phyloP scores from a whole-genome alignment of 768 basidiomycete genomes.

The Naematelia aurantialba region DNA sequence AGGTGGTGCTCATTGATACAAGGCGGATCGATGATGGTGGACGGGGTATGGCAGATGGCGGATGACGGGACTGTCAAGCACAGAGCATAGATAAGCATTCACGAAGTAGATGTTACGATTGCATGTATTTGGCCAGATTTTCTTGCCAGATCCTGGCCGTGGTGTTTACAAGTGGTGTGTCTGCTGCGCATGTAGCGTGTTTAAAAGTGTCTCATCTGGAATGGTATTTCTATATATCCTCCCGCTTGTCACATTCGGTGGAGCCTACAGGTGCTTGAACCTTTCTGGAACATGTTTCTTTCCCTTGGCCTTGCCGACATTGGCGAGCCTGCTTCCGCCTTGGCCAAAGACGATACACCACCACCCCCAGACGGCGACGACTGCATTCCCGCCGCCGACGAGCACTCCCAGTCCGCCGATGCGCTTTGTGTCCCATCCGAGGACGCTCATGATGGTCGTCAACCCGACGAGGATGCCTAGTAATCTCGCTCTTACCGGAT shows the following conservation, averaged over 20 bases:
- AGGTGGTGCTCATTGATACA: no score
- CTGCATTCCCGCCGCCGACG: conserved; percentile 33
- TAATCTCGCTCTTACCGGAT: conserved; percentile 33
- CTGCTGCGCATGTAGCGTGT: no score
- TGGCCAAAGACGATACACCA: conserved; percentile 47
- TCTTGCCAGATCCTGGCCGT: no score
- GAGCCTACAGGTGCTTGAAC: conserved; percentile 28
- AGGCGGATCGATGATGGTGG: no score
- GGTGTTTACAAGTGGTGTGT: no score
- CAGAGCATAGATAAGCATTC: background rate
- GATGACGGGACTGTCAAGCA: background rate
- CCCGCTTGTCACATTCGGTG: background rate
- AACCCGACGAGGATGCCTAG: conserved; percentile 36
- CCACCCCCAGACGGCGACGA: conserved; percentile 47
- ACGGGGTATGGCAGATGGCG: no score
- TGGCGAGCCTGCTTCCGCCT: conserved; percentile 13
- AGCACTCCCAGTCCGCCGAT: conserved; percentile 36
- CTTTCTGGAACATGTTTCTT: conserved; percentile 25
- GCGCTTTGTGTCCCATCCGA: conserved; percentile 30
- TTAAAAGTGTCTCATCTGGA: no score
- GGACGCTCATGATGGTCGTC: conserved; percentile 24
- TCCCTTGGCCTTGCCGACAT: conserved; percentile 6
- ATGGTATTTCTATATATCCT: background rate
- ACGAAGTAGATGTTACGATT: background rate
- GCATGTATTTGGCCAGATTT: no score